Conservation (phyloP, 805 yeast genomes). For the Sugiyamaella chiloensis region DNA sequence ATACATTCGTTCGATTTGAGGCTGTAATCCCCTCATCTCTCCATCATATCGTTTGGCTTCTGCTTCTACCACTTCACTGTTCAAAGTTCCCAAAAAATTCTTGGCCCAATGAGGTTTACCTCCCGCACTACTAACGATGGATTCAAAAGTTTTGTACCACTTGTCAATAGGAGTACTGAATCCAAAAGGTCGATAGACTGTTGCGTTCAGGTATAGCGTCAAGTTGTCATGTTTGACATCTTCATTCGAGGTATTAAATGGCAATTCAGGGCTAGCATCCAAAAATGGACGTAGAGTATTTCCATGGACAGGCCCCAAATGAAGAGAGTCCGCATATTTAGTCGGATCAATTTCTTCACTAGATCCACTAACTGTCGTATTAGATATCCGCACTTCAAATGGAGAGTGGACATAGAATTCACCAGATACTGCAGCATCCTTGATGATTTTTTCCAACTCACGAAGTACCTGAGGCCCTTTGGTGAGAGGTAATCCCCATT, state of each 20-base stretch:
- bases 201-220: constrained; percentile 85
- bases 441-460: constrained; percentile 44
- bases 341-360: constrained; percentile 13
- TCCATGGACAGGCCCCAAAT: constrained; percentile 74
- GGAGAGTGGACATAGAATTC: constrained; percentile 92
- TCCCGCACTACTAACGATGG: constrained; percentile 66
- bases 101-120: constrained; percentile 99
- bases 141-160: constrained; percentile 86
- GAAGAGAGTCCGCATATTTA: constrained; percentile 16
- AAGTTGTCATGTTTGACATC: constrained; percentile 62
- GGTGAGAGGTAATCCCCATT: constrained; percentile 91
- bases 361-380: constrained; percentile 45
- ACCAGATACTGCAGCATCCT: constrained; percentile 55
- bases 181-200: constrained; percentile 92
- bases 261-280: constrained; percentile 72
- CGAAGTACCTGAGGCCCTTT: constrained; percentile 71
- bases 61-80: constrained; percentile 36
- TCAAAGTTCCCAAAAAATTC: constrained; percentile 68
- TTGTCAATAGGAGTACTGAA: constrained; percentile 61
- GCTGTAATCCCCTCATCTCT: constrained; percentile 76
- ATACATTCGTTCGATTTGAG: constrained; percentile 71
- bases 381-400: constrained; percentile 89
- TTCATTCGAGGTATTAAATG: constrained; percentile 44
- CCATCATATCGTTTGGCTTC: constrained; percentile 40
- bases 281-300: constrained; percentile 76